phyloP scores from a whole-genome alignment of 805 yeast genomes.

The Saturnispora quitensis region DNA sequence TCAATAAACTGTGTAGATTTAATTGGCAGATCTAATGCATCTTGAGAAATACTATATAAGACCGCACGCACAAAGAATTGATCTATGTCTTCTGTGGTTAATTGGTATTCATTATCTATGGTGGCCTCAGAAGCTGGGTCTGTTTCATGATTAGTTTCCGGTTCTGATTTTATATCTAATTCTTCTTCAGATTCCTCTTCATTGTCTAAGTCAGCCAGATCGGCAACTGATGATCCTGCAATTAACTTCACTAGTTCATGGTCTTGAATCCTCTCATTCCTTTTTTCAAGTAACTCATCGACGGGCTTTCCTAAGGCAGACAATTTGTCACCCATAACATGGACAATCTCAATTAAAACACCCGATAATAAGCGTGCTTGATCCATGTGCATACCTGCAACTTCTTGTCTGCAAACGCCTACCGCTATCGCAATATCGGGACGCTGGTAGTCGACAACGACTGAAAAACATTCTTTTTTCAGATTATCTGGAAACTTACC shows the following conservation, averaged over 20 bases:
- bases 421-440: conserved; percentile 66
- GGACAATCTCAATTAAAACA: conserved; percentile 68
- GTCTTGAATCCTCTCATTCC: background rate
- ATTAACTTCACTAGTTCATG: background rate
- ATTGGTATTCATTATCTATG: conserved; percentile 24
- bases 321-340: conserved; percentile 58
- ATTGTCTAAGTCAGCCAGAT: background rate
- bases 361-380: conserved; percentile 59
- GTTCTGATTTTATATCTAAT: background rate
- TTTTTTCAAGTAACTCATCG: conserved; percentile 6
- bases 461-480: conserved; percentile 53
- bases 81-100: conserved; percentile 62
- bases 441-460: conserved; percentile 48
- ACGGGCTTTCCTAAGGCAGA: conserved; percentile 15
- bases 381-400: conserved; percentile 30
- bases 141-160: no score
- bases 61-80: conserved; percentile 64
- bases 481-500: conserved; percentile 48
- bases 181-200: background rate
- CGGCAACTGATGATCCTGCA: background rate
- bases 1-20: conserved; percentile 70
- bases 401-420: conserved; percentile 48
- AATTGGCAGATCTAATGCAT: conserved; percentile 53
- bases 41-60: conserved; percentile 55
- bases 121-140: conserved; percentile 14